Evolutionary conservation across 2,329 filamentous ascomycete species (phyloP).

Genomic region (Phyllosticta citrichinensis): DNA sequence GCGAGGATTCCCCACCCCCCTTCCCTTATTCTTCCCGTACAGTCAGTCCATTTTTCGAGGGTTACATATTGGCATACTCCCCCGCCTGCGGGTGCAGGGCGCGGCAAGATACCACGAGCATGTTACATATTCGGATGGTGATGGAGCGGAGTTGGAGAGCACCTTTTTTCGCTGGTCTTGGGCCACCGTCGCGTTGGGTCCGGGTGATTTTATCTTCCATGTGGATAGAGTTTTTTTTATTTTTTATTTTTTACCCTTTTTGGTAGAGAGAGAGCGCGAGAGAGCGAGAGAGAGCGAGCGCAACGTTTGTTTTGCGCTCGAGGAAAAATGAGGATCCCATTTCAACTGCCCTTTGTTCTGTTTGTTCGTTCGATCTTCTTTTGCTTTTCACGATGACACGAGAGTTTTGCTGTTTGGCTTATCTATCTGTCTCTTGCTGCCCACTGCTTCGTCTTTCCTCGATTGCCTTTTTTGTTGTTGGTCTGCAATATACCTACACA

Average conservation of each 20-base stretch:
- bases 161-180: not conserved
- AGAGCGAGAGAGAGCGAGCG: not conserved
- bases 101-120: constrained; percentile 1
- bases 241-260: not conserved
- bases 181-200: not conserved
- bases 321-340: not conserved
- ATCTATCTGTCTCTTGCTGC: not conserved
- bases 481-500: not conserved
- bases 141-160: not conserved
- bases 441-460: no score
- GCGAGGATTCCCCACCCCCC: not conserved
- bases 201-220: not conserved
- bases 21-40: not conserved
- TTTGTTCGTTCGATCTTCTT: not conserved
- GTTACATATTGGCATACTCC: not conserved
- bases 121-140: not conserved
- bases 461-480: not conserved
- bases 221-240: not conserved
- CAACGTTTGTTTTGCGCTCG: not conserved
- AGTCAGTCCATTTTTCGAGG: not conserved
- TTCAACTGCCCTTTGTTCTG: not conserved
- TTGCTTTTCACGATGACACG: not conserved
- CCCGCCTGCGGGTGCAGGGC: not conserved
- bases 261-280: not conserved
- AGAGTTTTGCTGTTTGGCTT: not conserved